Conservation (phyloP, 2,329 filamentous ascomycete genomes). For the Colletotrichum viniferum region DNA sequence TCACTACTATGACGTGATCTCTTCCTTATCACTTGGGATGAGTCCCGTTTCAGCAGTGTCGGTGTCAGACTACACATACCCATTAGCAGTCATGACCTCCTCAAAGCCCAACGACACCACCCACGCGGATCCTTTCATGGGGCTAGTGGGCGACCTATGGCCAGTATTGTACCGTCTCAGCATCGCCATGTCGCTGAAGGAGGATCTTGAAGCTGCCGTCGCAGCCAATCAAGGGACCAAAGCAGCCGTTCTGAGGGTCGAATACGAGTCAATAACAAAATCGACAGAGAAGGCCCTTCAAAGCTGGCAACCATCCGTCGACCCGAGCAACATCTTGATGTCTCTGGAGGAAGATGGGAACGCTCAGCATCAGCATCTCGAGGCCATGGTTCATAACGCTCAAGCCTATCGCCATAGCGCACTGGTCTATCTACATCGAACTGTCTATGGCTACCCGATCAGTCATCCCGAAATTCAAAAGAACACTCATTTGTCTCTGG, state of each 20-base stretch:
- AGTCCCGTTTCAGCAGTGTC: not conserved
- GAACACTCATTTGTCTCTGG: not conserved
- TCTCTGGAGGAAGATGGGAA: not conserved
- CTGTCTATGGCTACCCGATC: not conserved
- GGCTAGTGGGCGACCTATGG: not conserved
- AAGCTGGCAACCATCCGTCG: not conserved
- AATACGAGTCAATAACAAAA: not conserved
- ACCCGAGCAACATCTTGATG: not conserved
- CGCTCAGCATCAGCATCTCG: not conserved
- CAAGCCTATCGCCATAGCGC: not conserved
- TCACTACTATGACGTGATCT: not conserved
- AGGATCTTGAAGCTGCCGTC: not conserved
- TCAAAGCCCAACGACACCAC: rapidly evolving
- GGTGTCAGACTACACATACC: not conserved
- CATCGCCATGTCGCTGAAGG: not conserved
- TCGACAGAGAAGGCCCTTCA: not conserved
- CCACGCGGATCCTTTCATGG: not conserved
- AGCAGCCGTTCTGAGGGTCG: not conserved
- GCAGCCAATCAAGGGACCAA: not conserved
- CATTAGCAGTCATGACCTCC: rapidly evolving
- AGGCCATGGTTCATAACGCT: not conserved
- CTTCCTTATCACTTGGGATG: not conserved
- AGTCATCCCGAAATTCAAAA: not conserved
- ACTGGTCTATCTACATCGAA: not conserved
- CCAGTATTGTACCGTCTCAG: not conserved